These are phyloP conservation scores for Dictyostelium firmibasis DNA, from an alignment of 78 protist species.

Conservation along the genomic window DNA sequence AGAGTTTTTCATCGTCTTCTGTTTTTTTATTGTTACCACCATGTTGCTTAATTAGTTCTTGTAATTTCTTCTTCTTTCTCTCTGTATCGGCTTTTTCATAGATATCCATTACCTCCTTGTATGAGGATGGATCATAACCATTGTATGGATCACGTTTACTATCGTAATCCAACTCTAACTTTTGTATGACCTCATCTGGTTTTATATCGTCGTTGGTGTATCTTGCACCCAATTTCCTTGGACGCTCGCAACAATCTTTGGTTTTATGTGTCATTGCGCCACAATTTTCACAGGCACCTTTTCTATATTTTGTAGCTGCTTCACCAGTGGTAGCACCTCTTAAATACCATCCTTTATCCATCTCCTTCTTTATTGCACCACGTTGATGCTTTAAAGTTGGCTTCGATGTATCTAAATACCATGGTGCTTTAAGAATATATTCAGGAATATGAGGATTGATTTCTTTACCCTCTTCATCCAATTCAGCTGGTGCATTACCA, in stretches of 20 bases:
- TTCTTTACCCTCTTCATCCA: constrained; percentile 89
- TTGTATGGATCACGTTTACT: constrained; percentile 94
- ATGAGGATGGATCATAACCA: constrained; percentile 90
- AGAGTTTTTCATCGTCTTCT: background rate
- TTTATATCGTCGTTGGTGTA: constrained; percentile 79
- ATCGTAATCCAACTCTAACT: constrained; percentile 78
- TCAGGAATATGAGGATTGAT: constrained; percentile 91
- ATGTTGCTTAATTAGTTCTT: constrained; percentile 65
- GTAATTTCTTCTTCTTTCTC: constrained; percentile 37
- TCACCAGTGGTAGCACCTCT: constrained; percentile 80
- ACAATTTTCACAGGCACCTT: constrained; percentile 99
- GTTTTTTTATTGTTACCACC: background rate
- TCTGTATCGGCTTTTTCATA: constrained; percentile 67
- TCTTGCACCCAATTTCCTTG: constrained; percentile 94
- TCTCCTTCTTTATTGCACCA: background rate
- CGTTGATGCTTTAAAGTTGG: constrained; percentile 93
- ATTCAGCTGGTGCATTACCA: constrained; percentile 90
- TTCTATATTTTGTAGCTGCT: constrained; percentile 88
- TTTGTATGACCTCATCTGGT: constrained; percentile 89
- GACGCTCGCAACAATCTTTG: constrained; percentile 95
- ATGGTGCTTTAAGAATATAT: constrained; percentile 92
- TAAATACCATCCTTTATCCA: constrained; percentile 77
- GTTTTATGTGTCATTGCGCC: constrained; percentile 97
- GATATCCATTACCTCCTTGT: constrained; percentile 33
- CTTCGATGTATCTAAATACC: constrained; percentile 81